Percentiles rank a stretch among this genome's conserved stretches.
Evolutionary conservation across 1,284 basidiomycete species (phyloP).

Genomic region (Tilletia indica): DNA sequence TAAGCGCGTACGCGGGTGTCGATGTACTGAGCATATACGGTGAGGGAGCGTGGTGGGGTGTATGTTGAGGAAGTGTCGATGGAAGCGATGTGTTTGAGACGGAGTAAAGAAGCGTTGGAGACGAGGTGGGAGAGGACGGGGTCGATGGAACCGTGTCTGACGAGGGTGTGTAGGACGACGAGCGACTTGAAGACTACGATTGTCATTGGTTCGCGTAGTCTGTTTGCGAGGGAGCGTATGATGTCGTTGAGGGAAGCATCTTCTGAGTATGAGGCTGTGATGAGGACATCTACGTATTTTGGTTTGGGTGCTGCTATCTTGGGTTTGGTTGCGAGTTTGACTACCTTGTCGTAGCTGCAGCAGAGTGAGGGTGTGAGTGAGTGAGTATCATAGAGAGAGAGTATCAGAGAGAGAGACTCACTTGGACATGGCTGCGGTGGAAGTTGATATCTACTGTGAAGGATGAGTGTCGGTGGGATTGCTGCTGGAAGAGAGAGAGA

Average conservation of each 20-base stretch:
- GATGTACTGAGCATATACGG: slow-evolving; percentile 83
- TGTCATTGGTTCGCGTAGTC: slow-evolving; percentile 83
- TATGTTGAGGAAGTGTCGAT: neutral
- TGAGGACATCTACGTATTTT: slow-evolving; percentile 67
- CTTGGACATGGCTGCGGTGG: too few species aligned
- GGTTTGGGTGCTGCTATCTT: slow-evolving; percentile 50
- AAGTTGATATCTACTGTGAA: too few species aligned
- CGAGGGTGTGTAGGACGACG: slow-evolving; percentile 90
- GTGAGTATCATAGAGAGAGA: too few species aligned
- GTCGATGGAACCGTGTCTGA: slow-evolving; percentile 88
- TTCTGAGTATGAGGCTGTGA: slow-evolving; percentile 88
- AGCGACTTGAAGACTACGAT: slow-evolving; percentile 95
- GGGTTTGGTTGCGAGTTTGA: slow-evolving; percentile 54
- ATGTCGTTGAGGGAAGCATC: slow-evolving; percentile 90
- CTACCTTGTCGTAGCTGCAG: slow-evolving; percentile 50
- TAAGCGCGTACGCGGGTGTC: slow-evolving; percentile 86
- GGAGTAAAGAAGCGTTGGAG: neutral
- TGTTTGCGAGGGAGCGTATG: slow-evolving; percentile 76
- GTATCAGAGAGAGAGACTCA: too few species aligned
- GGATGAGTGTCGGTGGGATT: too few species aligned
- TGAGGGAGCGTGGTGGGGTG: slow-evolving; percentile 73
- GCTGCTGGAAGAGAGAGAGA: too few species aligned
- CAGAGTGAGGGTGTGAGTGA: neutral
- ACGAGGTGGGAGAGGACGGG: slow-evolving; percentile 76
- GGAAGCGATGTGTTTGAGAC: slow-evolving; percentile 16